Evolutionary conservation across 1,284 basidiomycete species (phyloP).

Genomic region (Microbotryomycetes sp.): DNA sequence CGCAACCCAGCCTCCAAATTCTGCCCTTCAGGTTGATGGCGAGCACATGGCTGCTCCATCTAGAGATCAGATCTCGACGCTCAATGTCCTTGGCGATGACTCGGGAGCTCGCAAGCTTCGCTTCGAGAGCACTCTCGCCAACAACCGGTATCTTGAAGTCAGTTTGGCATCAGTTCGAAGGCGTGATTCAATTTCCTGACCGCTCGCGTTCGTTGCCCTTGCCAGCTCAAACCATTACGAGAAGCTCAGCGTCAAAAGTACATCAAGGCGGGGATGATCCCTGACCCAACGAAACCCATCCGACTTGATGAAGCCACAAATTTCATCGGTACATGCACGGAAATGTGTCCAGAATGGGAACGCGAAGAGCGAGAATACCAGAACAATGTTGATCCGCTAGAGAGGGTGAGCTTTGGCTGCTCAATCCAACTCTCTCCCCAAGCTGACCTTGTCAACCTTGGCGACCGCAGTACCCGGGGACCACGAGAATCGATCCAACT

Average conservation of each 20-base stretch:
- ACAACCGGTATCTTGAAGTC: slow-evolving; percentile 31
- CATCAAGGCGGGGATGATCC: slow-evolving; percentile 79
- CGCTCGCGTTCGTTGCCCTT: neutral
- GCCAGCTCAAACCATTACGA: slow-evolving; percentile 51
- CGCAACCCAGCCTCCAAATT: too few species aligned
- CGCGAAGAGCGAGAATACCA: slow-evolving; percentile 83
- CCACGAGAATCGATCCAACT: slow-evolving; percentile 67
- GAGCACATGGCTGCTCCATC: too few species aligned
- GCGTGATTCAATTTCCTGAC: neutral
- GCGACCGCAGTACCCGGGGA: slow-evolving; percentile 45
- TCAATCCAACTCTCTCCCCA: neutral
- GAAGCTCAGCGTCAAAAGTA: slow-evolving; percentile 66
- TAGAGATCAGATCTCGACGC: slow-evolving; percentile 23
- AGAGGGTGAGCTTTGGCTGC: slow-evolving; percentile 56
- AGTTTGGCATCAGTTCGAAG: neutral
- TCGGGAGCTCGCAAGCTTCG: slow-evolving; percentile 27
- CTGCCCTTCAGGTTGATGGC: too few species aligned
- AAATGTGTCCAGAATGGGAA: slow-evolving; percentile 94
- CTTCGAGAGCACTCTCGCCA: slow-evolving; percentile 21
- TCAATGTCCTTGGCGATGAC: slow-evolving; percentile 30
- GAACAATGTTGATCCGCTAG: slow-evolving; percentile 80
- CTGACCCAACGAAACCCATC: slow-evolving; percentile 69
- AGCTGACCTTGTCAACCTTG: slow-evolving; percentile 16
- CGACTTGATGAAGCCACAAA: slow-evolving; percentile 80
- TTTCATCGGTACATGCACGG: slow-evolving; percentile 80